These are phyloP conservation scores for Cocos nucifera DNA, from an alignment of 176 grass and related monocot genomes.

Conservation along the genomic window DNA sequence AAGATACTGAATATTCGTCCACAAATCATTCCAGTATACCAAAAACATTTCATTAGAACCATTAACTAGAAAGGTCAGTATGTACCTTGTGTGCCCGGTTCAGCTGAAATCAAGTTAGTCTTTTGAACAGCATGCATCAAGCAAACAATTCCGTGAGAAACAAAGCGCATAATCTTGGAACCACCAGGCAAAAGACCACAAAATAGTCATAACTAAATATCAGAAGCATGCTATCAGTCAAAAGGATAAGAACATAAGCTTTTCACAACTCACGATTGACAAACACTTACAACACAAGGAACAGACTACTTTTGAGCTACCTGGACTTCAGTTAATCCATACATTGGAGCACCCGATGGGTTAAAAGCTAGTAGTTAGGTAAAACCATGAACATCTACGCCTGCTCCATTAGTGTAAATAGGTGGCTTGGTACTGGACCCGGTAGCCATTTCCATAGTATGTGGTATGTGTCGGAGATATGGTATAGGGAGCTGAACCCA, in stretches of 20 bases:
- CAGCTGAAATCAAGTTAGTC: too few relatives aligned
- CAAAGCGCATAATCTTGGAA: too few relatives aligned
- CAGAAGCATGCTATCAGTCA: neutral
- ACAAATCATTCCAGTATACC: too few relatives aligned
- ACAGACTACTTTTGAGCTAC: neutral
- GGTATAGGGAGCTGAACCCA: slow-evolving; percentile 43
- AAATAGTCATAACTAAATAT: neutral
- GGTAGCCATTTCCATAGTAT: slow-evolving; percentile 79
- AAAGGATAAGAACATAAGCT: neutral
- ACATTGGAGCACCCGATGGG: slow-evolving; percentile 4
- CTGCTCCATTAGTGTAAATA: slow-evolving; percentile 73
- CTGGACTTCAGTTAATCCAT: neutral
- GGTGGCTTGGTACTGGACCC: slow-evolving; percentile 53
- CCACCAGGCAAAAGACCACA: too few relatives aligned
- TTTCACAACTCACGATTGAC: neutral
- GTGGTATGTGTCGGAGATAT: slow-evolving; percentile 43
- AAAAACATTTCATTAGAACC: too few relatives aligned
- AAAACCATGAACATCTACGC: slow-evolving; percentile 14
- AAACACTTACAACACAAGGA: neutral
- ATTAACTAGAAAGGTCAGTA: too few relatives aligned
- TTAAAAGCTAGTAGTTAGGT: slow-evolving; percentile 43
- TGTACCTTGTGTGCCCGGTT: too few relatives aligned
- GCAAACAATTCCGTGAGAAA: too few relatives aligned
- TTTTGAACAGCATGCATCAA: too few relatives aligned
- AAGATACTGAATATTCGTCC: too few relatives aligned